Evolutionary conservation across 108 stramenopile species (phyloP).

Genomic region (Ochromonas danica): DNA sequence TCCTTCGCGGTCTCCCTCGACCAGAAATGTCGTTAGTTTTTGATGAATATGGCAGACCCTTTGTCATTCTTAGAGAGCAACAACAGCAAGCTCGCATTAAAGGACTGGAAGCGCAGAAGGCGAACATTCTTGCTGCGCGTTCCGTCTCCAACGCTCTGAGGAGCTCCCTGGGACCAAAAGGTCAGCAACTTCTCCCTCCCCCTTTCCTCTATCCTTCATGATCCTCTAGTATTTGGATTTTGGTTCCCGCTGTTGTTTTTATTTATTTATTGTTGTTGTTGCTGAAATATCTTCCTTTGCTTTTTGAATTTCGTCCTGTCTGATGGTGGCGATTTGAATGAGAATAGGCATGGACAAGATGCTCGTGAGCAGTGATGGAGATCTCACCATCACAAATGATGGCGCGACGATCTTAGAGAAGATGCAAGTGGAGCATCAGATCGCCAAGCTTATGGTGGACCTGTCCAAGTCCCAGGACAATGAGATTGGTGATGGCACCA

Average conservation of each 20-base stretch:
- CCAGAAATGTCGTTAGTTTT: constrained; percentile 57
- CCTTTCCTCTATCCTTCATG: not conserved
- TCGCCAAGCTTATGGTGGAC: constrained; percentile 95
- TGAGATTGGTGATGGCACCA: constrained; percentile 99
- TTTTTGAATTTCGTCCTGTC: not conserved
- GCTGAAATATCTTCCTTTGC: not conserved
- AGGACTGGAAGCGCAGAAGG: constrained; percentile 88
- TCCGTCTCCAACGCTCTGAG: constrained; percentile 86
- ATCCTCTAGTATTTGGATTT: not conserved
- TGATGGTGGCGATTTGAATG: not conserved
- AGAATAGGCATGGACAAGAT: constrained; percentile 94
- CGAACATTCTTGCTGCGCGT: constrained; percentile 95
- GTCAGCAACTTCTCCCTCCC: not conserved
- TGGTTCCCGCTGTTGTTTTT: not conserved
- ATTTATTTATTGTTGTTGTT: not conserved
- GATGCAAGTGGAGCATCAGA: constrained; percentile 91
- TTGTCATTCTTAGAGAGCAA: constrained; percentile 97
- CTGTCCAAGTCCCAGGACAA: constrained; percentile 90
- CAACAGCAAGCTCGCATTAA: constrained; percentile 90
- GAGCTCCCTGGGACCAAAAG: constrained; percentile 92
- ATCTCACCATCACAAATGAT: constrained; percentile 99
- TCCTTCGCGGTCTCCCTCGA: too few relatives aligned
- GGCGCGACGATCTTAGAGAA: constrained; percentile 96
- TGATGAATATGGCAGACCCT: constrained; percentile 99
- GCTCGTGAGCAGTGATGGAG: constrained; percentile 92